Conservation (phyloP, 2,329 filamentous ascomycete genomes). For the Colletotrichum orchidophilum region DNA sequence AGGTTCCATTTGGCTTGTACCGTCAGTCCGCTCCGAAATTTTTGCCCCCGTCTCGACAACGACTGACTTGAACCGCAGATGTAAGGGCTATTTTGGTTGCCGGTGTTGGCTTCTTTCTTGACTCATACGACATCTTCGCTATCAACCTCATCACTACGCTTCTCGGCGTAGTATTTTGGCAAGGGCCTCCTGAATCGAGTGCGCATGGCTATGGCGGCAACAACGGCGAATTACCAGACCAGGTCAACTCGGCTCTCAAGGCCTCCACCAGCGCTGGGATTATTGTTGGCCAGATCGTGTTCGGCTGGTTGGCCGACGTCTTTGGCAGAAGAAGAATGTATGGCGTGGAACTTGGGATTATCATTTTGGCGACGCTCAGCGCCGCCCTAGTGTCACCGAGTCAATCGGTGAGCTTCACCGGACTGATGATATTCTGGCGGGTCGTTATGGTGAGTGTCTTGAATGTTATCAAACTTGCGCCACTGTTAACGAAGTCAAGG, state of each 20-base stretch:
- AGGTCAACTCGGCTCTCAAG: constrained; percentile 79
- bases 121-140: constrained; percentile 84
- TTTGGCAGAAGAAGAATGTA: constrained; percentile 86
- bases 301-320: constrained; percentile 80
- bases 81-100: constrained; percentile 79
- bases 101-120: constrained; percentile 85
- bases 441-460: constrained; percentile 68
- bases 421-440: constrained; percentile 77
- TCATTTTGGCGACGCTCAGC: constrained; percentile 75
- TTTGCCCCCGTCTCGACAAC: constrained; percentile 19
- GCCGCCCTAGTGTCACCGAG: constrained; percentile 72
- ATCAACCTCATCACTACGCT: constrained; percentile 78
- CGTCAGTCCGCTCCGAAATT: constrained; percentile 49
- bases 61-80: constrained; percentile 49
- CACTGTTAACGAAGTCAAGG: constrained; percentile 45
- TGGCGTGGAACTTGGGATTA: constrained; percentile 78
- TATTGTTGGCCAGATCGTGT: constrained; percentile 79
- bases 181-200: constrained; percentile 47
- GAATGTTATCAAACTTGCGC: background rate
- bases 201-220: constrained; percentile 59
- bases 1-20: constrained; percentile 79
- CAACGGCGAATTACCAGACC: constrained; percentile 66
- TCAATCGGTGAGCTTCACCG: constrained; percentile 66
- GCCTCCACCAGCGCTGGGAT: constrained; percentile 84
- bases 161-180: constrained; percentile 81